Evolutionary conservation across 148 eudicot genomes (phyloP).

Genomic region (Tetragonia tetragonoides): DNA sequence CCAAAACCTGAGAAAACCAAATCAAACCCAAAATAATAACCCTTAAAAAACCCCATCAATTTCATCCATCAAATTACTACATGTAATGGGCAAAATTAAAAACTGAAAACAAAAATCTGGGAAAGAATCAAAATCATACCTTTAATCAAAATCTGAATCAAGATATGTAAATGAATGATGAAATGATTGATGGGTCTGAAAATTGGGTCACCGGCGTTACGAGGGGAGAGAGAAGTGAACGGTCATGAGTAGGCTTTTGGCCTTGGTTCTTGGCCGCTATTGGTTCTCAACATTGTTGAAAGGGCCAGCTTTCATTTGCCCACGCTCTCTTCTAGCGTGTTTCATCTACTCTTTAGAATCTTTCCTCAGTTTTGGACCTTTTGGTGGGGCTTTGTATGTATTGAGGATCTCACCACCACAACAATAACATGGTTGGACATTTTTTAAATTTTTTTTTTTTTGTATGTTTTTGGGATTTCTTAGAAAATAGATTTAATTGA

Average conservation of each 20-base stretch:
- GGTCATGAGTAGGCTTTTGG: conserved; percentile 21
- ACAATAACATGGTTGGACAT: no score
- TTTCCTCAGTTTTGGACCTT: neutral
- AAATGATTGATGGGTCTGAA: neutral
- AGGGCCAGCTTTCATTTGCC: neutral
- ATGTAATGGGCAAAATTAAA: neutral
- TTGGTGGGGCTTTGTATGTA: neutral
- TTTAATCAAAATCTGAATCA: neutral
- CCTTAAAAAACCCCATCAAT: neutral
- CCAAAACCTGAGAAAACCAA: neutral
- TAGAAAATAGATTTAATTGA: no score
- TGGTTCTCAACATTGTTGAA: neutral
- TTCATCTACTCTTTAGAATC: neutral
- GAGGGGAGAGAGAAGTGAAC: conserved; percentile 5
- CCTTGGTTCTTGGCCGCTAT: conserved; percentile 8
- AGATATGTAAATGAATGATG: neutral
- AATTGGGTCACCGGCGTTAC: conserved; percentile 26
- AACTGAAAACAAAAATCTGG: neutral
- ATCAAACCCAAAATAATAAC: neutral
- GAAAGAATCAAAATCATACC: conserved; percentile 17
- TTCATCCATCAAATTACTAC: neutral
- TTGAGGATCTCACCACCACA: neutral
- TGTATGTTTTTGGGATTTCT: no score
- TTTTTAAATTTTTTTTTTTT: no score
- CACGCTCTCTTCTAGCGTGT: neutral